phyloP scores from a whole-genome alignment of 2,329 filamentous ascomycete genomes.

The Didymella keratinophila region DNA sequence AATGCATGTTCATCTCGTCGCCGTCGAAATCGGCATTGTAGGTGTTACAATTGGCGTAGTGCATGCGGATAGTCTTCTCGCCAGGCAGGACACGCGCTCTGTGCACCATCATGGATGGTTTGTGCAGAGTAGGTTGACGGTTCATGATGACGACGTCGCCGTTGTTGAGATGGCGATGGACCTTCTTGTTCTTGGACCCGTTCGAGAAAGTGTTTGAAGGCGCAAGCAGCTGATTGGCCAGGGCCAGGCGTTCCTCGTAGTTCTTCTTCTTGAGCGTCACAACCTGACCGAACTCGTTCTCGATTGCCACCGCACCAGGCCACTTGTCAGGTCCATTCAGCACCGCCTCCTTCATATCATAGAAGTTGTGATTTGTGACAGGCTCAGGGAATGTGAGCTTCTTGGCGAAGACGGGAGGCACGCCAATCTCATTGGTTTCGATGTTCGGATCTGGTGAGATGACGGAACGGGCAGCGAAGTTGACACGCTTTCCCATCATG shows the following conservation, averaged over 20 bases:
- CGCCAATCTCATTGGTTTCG: constrained; percentile 98
- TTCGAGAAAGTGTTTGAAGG: constrained; percentile 78
- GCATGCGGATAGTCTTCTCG: constrained; percentile 98
- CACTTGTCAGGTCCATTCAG: constrained; percentile 94
- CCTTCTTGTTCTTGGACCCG: constrained; percentile 89
- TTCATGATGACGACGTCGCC: constrained; percentile 99
- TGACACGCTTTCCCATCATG: constrained; percentile 99
- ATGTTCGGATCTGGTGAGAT: constrained; percentile 99
- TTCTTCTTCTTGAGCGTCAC: constrained; percentile 88
- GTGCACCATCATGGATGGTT: constrained; percentile 99
- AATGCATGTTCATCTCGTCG: constrained; percentile 99
- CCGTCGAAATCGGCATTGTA: constrained; percentile 99
- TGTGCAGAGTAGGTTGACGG: constrained; percentile 95
- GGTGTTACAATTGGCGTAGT: constrained; percentile 99
- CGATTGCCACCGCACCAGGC: constrained; percentile 92
- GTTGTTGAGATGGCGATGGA: constrained; percentile 93
- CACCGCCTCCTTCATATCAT: constrained; percentile 93
- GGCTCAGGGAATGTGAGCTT: constrained; percentile 97
- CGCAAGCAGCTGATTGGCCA: constrained; percentile 92
- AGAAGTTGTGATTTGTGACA: constrained; percentile 96
- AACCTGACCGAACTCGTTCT: constrained; percentile 93
- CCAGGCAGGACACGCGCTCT: constrained; percentile 88
- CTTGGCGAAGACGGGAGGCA: constrained; percentile 95
- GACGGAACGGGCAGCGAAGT: constrained; percentile 95
- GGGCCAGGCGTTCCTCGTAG: constrained; percentile 82